phyloP scores from a whole-genome alignment of 2,329 filamentous ascomycete species.

The Paecilomyces fulvus region DNA sequence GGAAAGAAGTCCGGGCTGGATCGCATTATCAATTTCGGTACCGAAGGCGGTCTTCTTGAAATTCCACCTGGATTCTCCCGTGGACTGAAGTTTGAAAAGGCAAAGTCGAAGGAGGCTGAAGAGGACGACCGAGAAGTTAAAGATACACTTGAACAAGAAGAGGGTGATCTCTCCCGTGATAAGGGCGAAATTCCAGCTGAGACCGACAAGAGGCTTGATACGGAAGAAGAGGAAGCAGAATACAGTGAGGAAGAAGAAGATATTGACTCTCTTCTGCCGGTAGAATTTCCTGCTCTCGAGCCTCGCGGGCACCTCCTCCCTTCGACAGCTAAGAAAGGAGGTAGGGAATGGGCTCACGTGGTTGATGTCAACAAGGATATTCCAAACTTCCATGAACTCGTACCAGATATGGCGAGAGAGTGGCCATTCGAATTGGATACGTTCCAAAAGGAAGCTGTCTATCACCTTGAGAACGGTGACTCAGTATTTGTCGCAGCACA shows the following conservation, averaged over 20 bases:
- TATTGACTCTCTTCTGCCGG: conserved; percentile 78
- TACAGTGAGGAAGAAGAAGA: conserved; percentile 41
- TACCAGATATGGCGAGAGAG: conserved; percentile 90
- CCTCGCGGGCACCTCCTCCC: conserved; percentile 69
- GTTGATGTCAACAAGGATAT: conserved; percentile 91
- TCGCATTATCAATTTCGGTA: conserved; percentile 73
- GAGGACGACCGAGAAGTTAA: conserved; percentile 64
- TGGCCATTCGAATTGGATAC: conserved; percentile 98
- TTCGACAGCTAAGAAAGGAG: conserved; percentile 62
- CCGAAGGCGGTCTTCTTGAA: conserved; percentile 69
- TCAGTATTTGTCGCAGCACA: conserved; percentile 97
- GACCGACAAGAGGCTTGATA: conserved; percentile 21
- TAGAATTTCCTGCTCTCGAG: conserved; percentile 87
- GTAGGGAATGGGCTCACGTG: conserved; percentile 95
- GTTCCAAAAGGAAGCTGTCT: conserved; percentile 97
- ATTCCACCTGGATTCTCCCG: conserved; percentile 72
- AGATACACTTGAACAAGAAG: conserved; percentile 47
- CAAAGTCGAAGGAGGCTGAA: conserved; percentile 49
- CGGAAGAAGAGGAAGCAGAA: conserved; percentile 17
- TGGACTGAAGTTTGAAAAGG: conserved; percentile 63
- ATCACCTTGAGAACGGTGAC: conserved; percentile 91
- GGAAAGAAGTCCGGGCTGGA: conserved; percentile 53
- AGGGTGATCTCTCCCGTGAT: conserved; percentile 37
- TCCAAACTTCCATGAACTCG: conserved; percentile 84
- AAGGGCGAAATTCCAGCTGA: conserved; percentile 36